Evolutionary conservation across 768 basidiomycete species (phyloP), one percentile per base, ranked within the genome.

Genomic region (Termitomyces sp.): DNA sequence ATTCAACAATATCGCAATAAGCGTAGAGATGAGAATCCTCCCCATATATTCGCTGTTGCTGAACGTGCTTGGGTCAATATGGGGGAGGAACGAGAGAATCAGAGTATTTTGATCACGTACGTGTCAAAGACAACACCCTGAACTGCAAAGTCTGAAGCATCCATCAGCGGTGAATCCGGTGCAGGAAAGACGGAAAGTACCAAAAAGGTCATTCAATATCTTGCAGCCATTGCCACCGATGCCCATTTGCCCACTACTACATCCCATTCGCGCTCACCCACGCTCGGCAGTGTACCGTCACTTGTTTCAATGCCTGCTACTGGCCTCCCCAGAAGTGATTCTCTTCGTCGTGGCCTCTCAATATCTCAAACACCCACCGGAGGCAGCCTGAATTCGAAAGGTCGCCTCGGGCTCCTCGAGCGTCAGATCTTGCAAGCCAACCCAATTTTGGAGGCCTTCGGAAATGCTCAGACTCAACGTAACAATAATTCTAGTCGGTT

Each of bases 401-500:
- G 85, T 15, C 77, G 89, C 11, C 81, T 95, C 1, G 95, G 95
- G 46, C 79, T 96, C 12, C 79, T 99, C 32, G 97, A 98, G 68
- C 83, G 91, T 27, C 97, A 98, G 70, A 98, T 99, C 60, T 79
- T 98, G 20, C 94, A 98, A 68, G 95, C 95, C 36, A 99, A 98
- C 65, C 97, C 97, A 1, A 91, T 99, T 54, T 76, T 99, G 5
- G 97, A 99, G 68, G 91, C 97, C 3, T 98, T 99, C 60, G 97
- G 97, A 29, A 99, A 99, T 67, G 96, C 97, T 5, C 97, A 98
- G 69, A 98, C 97, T 0, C 91, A 97, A 71, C 78, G 95, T 42
- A 99, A 99, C 66, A 98, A 98, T 72, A 99, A 99, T 66, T 98
- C 97, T 1, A 94, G 91, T 80, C 90, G 97, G 36, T 99, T 99